phyloP scores from a whole-genome alignment of 192 early-diverging fungal species.

The Rhizophagus sp. region DNA sequence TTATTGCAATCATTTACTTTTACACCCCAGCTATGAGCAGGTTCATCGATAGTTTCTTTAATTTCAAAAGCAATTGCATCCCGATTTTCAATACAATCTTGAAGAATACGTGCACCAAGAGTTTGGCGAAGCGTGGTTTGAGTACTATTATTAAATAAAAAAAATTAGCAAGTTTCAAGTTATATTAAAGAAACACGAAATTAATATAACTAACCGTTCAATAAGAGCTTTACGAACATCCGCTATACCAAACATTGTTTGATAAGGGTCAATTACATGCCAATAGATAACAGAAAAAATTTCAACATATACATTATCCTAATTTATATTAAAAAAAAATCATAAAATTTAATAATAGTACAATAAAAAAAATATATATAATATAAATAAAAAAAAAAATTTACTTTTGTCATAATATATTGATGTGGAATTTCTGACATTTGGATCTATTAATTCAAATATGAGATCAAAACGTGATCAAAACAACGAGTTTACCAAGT shows the following conservation, averaged over 20 bases:
- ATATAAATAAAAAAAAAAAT: neutral
- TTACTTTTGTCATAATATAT: constrained; percentile 75
- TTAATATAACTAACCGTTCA: constrained; percentile 58
- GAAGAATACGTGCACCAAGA: constrained; percentile 78
- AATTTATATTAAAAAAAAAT: neutral
- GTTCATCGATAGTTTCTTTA: constrained; percentile 74
- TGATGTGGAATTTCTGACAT: constrained; percentile 62
- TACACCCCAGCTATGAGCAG: constrained; percentile 80
- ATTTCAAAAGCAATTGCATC: constrained; percentile 86
- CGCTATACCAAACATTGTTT: constrained; percentile 78
- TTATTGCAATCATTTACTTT: constrained; percentile 45
- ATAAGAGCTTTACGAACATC: constrained; percentile 77
- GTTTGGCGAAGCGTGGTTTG: constrained; percentile 89
- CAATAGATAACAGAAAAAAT: constrained; percentile 91
- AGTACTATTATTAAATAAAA: constrained; percentile 45
- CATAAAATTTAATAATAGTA: too few relatives aligned
- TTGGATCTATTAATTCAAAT: constrained; percentile 35
- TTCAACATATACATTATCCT: constrained; percentile 80
- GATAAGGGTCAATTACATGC: constrained; percentile 79
- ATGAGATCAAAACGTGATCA: neutral
- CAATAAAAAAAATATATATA: too few relatives aligned
- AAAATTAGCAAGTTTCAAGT: neutral
- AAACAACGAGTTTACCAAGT: too few relatives aligned
- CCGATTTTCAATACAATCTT: constrained; percentile 91
- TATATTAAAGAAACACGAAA: neutral